Evolutionary conservation across 2,329 filamentous ascomycete genomes (phyloP), one percentile per base, ranked within the genome.

Genomic region (Sporothrix sp.): DNA sequence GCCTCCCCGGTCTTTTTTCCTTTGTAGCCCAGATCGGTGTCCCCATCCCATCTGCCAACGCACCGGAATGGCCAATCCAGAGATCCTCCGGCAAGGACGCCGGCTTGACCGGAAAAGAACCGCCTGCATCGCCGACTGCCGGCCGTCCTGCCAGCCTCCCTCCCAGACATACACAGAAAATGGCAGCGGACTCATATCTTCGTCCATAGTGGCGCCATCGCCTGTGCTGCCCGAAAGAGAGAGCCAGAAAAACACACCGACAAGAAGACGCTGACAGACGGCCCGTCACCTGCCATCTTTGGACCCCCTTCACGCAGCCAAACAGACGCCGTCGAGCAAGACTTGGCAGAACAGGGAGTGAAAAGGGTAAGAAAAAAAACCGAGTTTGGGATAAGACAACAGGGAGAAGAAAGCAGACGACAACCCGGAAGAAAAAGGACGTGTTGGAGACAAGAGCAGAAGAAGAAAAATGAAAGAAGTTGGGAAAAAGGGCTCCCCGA

Each of bases 141-240:
- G 11, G 11, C 6, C 14, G 14, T n/a, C 48, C 54, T 54, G 58
- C 60, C 57, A 55, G 48, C 33, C 53, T 54, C 37, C 20, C 35
- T 14, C 36, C 23, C 25, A 9, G 23, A 16, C 35, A 32, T 16
- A 59, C 20, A 33, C 16, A 7, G 21, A 18, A 40, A 53, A 18
- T 35, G 61, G 73, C 71, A 71, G 71, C 80, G 85, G 86, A 88
- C 86, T 93, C 87, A 72, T 91, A 87, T 93, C 87, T 81, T 93
- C 84, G 75, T 87, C 86, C 84, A 77, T 73, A 62, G 54, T 52
- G 54, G 54, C 54, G 52, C 43, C 54, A 43, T 21, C 18, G 14
- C 21, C 35, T 27, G 35, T 18, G 14, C 21, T 42, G n/a, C 20
- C 21, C 39, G 52, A 50, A 57, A 63, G 62, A 63, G 60, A 59